Conservation (phyloP, 208 protist genomes). For the Acanthamoeba quina region DNA sequence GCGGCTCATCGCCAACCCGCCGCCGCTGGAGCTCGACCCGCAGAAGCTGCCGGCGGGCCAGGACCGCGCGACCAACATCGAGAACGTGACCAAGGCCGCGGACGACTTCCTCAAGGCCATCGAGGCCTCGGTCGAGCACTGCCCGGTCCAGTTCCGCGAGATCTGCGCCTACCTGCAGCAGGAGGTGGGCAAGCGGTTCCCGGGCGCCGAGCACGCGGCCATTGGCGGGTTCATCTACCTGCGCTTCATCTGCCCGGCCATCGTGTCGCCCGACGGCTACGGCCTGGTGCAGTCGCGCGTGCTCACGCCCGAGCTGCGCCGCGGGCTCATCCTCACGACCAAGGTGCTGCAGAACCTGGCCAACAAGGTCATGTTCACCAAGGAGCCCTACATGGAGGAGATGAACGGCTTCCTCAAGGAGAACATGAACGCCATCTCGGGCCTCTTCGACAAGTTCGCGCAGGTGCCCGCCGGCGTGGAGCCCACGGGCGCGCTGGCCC, state of each 20-base stretch:
- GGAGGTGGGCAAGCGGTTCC: conserved; percentile 77
- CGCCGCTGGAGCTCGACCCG: conserved; percentile 52
- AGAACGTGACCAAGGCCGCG: background rate
- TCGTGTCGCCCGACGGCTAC: conserved; percentile 78
- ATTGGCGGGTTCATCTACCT: conserved; percentile 85
- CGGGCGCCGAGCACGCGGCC: conserved; percentile 68
- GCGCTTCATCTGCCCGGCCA: conserved; percentile 84
- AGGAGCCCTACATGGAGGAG: conserved; percentile 82
- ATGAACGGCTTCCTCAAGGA: conserved; percentile 79
- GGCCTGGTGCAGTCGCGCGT: conserved; percentile 73
- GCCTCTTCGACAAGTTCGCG: conserved; percentile 72
- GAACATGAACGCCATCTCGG: conserved; percentile 76
- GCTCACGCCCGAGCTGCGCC: conserved; percentile 45
- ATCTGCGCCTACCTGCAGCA: conserved; percentile 67
- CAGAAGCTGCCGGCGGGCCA: conserved; percentile 61
- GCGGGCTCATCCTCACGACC: conserved; percentile 81
- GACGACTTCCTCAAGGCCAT: conserved; percentile 77
- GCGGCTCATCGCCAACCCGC: conserved; percentile 53
- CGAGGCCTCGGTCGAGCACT: conserved; percentile 57
- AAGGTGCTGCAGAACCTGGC: conserved; percentile 73
- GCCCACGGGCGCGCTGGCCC: background rate
- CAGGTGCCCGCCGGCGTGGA: background rate
- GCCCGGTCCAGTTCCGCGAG: conserved; percentile 50
- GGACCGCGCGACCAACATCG: conserved; percentile 50
- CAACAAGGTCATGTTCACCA: conserved; percentile 70